phyloP scores from a whole-genome alignment of 1,139 yeast genomes.

The Candida tropicalis region DNA sequence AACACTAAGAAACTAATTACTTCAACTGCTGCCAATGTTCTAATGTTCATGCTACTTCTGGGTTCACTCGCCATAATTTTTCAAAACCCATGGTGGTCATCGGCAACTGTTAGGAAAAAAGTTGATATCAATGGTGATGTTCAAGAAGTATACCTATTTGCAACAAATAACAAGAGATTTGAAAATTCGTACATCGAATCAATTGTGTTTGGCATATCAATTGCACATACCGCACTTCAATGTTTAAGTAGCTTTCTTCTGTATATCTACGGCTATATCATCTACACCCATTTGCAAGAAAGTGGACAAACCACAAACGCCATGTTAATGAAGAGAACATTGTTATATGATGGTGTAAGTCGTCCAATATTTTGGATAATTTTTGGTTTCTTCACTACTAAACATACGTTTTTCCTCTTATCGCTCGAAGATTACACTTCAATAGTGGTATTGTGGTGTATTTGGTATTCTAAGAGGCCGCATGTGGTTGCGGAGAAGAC shows the following conservation, averaged over 20 bases:
- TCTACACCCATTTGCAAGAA: not conserved
- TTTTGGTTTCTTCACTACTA: too few relatives aligned
- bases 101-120: not conserved
- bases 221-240: too few relatives aligned
- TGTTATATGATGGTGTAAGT: constrained; percentile 1
- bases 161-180: too few relatives aligned
- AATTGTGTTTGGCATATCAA: too few relatives aligned
- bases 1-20: not conserved
- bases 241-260: too few relatives aligned
- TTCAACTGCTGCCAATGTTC: not conserved
- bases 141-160: not conserved
- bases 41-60: too few relatives aligned
- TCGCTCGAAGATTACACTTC: too few relatives aligned
- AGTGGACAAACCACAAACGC: not conserved
- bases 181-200: too few relatives aligned
- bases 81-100: too few relatives aligned
- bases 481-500: not conserved
- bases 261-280: constrained; percentile 1
- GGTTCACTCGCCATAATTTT: too few relatives aligned
- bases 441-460: not conserved
- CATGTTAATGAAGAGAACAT: constrained; percentile 4
- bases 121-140: not conserved
- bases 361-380: not conserved
- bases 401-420: too few relatives aligned
- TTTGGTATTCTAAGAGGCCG: constrained; percentile 1